Evolutionary conservation across 2,329 filamentous ascomycete genomes (phyloP).

Genomic region (Pseudocercospora crystallina): DNA sequence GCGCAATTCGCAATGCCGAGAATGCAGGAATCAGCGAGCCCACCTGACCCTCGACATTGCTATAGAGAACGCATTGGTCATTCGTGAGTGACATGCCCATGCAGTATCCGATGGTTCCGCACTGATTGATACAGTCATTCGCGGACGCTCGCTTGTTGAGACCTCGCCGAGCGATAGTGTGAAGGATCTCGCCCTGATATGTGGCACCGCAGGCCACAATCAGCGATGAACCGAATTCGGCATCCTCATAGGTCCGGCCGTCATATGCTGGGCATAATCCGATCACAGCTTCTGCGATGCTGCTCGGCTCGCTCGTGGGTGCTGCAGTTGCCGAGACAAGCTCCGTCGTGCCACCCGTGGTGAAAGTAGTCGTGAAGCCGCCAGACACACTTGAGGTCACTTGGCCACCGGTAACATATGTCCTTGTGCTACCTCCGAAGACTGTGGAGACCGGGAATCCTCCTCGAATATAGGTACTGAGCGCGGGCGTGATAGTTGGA

Average conservation of each 20-base stretch:
- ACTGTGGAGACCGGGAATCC: neutral
- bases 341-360: neutral
- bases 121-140: neutral
- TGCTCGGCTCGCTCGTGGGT: neutral
- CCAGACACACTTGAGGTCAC: neutral
- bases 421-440: neutral
- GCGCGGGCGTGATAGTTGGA: neutral
- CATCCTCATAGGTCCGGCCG: neutral
- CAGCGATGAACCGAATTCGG: neutral
- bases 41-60: neutral
- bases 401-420: neutral
- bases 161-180: neutral
- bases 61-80: neutral
- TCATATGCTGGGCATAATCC: neutral
- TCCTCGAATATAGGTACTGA: neutral
- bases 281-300: neutral
- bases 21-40: neutral
- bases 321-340: neutral
- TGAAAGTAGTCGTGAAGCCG: neutral
- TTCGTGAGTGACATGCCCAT: neutral
- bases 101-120: neutral
- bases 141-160: neutral
- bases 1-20: neutral
- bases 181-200: neutral
- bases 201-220: neutral